Percentiles rank a stretch among this genome's conserved stretches.
Evolutionary conservation across 2,329 filamentous ascomycete species (phyloP).

Genomic region (Colletotrichum kahawae): DNA sequence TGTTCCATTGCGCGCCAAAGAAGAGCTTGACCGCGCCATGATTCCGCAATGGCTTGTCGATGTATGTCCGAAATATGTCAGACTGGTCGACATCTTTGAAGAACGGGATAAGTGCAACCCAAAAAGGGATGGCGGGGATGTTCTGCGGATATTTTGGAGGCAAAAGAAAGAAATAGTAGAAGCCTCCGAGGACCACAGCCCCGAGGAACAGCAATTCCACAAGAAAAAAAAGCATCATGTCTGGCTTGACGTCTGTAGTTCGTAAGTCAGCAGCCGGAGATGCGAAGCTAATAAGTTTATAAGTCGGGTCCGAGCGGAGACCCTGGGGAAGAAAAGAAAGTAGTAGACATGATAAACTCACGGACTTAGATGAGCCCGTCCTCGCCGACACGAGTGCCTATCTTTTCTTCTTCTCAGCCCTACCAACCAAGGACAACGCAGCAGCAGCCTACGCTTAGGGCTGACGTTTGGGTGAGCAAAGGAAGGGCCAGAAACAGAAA

Average conservation of each 20-base stretch:
- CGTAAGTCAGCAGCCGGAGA: background rate
- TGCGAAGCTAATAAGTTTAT: background rate
- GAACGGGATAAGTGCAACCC: conserved; percentile 45
- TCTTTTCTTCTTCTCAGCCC: conserved; percentile 18
- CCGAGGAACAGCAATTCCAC: background rate
- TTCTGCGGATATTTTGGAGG: conserved; percentile 34
- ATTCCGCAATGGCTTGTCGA: conserved; percentile 39
- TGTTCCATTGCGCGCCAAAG: conserved; percentile 53
- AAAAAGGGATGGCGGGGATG: conserved; percentile 49
- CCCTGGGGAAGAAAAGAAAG: background rate
- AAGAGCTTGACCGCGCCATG: conserved; percentile 53
- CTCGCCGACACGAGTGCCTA: background rate
- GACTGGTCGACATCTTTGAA: conserved; percentile 47
- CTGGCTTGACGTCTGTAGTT: background rate
- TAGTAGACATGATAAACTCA: background rate
- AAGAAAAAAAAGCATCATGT: conserved; percentile 6
- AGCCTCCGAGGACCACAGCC: background rate
- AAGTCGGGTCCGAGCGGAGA: background rate
- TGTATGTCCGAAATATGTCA: conserved; percentile 42
- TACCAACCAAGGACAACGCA: background rate
- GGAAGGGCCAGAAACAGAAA: background rate
- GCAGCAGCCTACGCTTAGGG: background rate
- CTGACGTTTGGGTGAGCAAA: background rate
- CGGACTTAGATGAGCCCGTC: background rate
- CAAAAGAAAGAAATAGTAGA: conserved; percentile 23